Evolutionary conservation across 768 basidiomycete species (phyloP), one percentile per base, ranked within the genome.

Genomic region (Hygrocybe coccinea): DNA sequence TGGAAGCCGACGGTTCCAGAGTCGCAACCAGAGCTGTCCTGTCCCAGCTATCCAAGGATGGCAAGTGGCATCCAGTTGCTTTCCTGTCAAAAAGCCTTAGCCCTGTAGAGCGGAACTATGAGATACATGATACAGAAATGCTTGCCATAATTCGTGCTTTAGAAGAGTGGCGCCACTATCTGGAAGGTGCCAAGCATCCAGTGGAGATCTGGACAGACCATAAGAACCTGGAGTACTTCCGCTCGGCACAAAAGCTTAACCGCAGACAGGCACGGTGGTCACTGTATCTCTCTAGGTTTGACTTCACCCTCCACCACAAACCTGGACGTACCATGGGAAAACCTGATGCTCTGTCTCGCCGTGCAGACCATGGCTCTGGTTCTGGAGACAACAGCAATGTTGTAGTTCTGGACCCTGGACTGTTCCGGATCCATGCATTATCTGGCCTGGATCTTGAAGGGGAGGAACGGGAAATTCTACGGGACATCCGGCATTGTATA

Each of bases 91-190:
- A 68, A 6, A 60, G 64, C 7, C 54, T 78, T 0, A 61, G 47
- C 7, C 19, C 54, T 0, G 65, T 72, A 0, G 75, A 82, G 61
- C 50, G 63, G 2, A 80, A 81, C 59, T 82, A 82, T 59, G 66
- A 75, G 19, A 69, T 71, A 34, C 66, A 76, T 54, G 69, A 83
- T 59, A 72, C 72, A 55, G 81, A 84, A 62, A 52, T 82, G 0
- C 68, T 81, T 2, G 76, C 79, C 0, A 76, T 82, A 24, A 68
- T 81, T n/a, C 34, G 64, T 29, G 67, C 69, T 0, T 58, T 78
- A 1, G 15, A 60, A 0, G 54, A 65, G 33, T 69, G 65, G 69
- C 21, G 62, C 19, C 68, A 70, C 49, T 55, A 61, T 37, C 50
- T 68, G 5, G 48, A 65, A 5, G 66, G 69, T 5, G 50, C 62